Percentiles rank a stretch among this genome's conserved stretches.
These are phyloP conservation scores for Geotrichum reessii DNA, from an alignment of 1,139 yeast genomes.

Conservation along the genomic window DNA sequence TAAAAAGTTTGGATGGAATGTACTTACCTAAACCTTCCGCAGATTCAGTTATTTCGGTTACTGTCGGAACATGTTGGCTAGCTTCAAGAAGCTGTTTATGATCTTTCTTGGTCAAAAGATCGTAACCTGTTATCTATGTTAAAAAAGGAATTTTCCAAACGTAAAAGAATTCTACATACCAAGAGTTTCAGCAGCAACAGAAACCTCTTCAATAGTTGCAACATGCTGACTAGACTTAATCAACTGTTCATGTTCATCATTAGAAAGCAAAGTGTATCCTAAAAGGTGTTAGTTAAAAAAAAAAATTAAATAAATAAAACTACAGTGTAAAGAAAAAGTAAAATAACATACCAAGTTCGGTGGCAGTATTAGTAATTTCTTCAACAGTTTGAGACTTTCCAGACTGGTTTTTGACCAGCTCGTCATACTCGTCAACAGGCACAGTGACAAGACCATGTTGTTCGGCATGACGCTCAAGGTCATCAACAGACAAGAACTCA, in stretches of 20 bases:
- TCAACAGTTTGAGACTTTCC: constrained; percentile 22
- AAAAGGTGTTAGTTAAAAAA: neutral
- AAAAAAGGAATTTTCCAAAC: neutral
- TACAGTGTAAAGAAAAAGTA: too few species aligned
- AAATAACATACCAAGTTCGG: neutral
- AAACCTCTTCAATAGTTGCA: constrained; percentile 23
- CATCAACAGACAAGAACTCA: constrained; percentile 36
- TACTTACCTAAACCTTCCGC: constrained; percentile 33
- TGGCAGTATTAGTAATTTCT: constrained; percentile 17
- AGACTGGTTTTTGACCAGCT: constrained; percentile 15
- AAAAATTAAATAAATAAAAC: neutral
- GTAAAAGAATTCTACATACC: constrained; percentile 2
- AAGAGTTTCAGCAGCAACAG: constrained; percentile 7
- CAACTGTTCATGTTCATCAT: constrained; percentile 40
- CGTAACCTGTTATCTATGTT: constrained; percentile 26
- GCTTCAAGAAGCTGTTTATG: constrained; percentile 20
- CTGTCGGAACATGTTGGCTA: constrained; percentile 20
- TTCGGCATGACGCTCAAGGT: constrained; percentile 47
- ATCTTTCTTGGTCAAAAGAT: constrained; percentile 34
- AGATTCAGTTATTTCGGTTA: constrained; percentile 29
- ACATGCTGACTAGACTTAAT: constrained; percentile 20
- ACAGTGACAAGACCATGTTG: constrained; percentile 48
- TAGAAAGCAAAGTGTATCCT: constrained; percentile 12
- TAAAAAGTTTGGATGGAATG: neutral
- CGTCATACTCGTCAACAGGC: constrained; percentile 45